Conservation (phyloP, 495 filamentous ascomycete species). For the Chaetomium tenue region DNA sequence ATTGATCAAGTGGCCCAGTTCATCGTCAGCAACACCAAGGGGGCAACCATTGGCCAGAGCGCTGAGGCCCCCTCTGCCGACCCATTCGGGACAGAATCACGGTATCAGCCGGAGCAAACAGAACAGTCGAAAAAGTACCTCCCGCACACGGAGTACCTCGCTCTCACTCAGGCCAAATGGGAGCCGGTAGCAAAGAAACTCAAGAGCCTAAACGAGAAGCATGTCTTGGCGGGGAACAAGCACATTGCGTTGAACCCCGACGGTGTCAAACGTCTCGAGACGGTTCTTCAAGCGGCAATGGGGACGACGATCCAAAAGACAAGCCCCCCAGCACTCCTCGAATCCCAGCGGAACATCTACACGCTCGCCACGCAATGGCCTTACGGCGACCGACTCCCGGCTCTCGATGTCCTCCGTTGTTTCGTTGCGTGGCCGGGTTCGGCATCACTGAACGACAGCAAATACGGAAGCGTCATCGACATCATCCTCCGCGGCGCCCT, state of each 20-base stretch:
- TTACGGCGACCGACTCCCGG: slow-evolving; percentile 71
- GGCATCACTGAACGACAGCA: slow-evolving; percentile 51
- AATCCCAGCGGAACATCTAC: slow-evolving; percentile 53
- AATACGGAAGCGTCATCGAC: slow-evolving; percentile 54
- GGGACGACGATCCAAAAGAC: slow-evolving; percentile 43
- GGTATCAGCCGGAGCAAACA: slow-evolving; percentile 72
- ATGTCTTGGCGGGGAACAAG: slow-evolving; percentile 61
- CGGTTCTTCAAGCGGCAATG: slow-evolving; percentile 21
- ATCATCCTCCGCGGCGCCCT: slow-evolving; percentile 34
- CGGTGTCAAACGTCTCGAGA: slow-evolving; percentile 50
- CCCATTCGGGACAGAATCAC: slow-evolving; percentile 72
- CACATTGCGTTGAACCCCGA: slow-evolving; percentile 69
- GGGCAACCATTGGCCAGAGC: slow-evolving; percentile 67
- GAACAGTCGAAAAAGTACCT: slow-evolving; percentile 59
- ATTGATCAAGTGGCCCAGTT: slow-evolving; percentile 93
- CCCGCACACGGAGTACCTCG: slow-evolving; percentile 82
- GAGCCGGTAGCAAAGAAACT: slow-evolving; percentile 31
- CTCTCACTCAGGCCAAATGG: slow-evolving; percentile 53
- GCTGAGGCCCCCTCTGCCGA: slow-evolving; percentile 52
- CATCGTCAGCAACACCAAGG: slow-evolving; percentile 85
- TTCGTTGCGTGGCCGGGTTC: slow-evolving; percentile 63
- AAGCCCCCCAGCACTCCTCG: slow-evolving; percentile 59
- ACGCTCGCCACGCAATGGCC: slow-evolving; percentile 76
- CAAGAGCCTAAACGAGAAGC: slow-evolving; percentile 31
- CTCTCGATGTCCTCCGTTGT: slow-evolving; percentile 79